Base-by-base conservation (phyloP, 805 yeast genomes). In the Zygosaccharomyces bailii region DNA sequence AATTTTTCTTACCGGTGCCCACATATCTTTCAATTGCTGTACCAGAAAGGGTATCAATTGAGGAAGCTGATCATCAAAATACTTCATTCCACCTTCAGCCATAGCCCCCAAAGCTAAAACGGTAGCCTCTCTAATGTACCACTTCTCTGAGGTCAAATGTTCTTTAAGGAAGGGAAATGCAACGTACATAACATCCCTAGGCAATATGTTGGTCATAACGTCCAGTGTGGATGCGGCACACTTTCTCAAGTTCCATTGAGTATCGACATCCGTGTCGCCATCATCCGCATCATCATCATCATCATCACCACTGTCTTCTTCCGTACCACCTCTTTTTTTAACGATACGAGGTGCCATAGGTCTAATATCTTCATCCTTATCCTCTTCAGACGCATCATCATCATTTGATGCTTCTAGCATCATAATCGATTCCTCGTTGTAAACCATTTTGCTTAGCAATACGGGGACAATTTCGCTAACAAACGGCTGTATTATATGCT, bases 181-280 rank as follows among this genome's bases (percentile, higher is more conserved):
- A 9, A 78, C 70, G 18, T 73, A 70, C 36, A 91, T 69, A 2
- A 87, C 90, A 45, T 78, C 79, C 9, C 72, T 73, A 0, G 96
- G 90, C 44, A 76, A 73, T 32, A 73, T 72, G 19, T 80, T 71
- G 1, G 97, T 84, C 44, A 93, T 67, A 1, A 83, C 76, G 61
- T 93, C 99, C 34, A 93, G 71, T 0, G 97, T 84, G 3, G 97
- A 93, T 2, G 98, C 98, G 4, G 96, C 75, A 65, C 98, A 91
- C 66, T 91, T 91, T 58, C 99, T 76, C 46, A 93, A 67, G 56
- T 82, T 88, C 99, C 99, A 93, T 55, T 81, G 87, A 27, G 82
- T 79, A 36, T 80, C 74, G 29, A 76, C 80, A 44, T 75, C 82
- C 39, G 75, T 84, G 42, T 77, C 85, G 39, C 30, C 40, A 25